Evolutionary conservation across 768 basidiomycete species (phyloP), one percentile per base, ranked within the genome.

Genomic region (Leccinum subgranulosum): DNA sequence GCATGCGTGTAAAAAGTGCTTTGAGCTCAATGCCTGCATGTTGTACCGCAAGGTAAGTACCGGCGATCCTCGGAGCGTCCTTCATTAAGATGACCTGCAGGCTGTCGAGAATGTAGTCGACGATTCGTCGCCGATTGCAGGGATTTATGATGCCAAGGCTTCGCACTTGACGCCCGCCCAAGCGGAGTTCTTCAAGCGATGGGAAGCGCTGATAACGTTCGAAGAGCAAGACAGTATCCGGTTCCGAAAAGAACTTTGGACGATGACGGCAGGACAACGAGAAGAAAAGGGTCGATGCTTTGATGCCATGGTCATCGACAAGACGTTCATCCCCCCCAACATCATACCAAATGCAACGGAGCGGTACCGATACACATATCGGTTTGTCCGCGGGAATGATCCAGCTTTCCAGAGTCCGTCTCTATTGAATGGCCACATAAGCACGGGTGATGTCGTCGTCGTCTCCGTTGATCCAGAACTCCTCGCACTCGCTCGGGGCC

Each of bases 191-290:
- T 98, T 97, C 78, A 84, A 84, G 65, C 80, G 84, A 63, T 99
- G 97, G 97, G 97, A 99, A 68, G 74, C 78, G 3, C 79, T 98
- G 15, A 78, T 98, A 55, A 79, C 92, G 2, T 67, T 86, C 4
- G 97, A 99, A 70, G 97, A 98, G 69, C 86, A 88, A 56, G 95
- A 97, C 61, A 76, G 90, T 14, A 74, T 87, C 10, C 81, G 90
- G 19, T 94, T 92, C 75, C 85, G 85, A 69, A 91, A 90, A 62
- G 95, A 99, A 65, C 77, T 98, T 9, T 99, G 97, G 97, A 94
- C 91, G 0, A 84, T 96, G 81, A 81, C 82, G 6, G 92, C 93
- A 0, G 75, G 71, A 17, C 87, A 94, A 64, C 81, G 97, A 55
- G 91, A 94, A 71, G 80, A 75, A 54, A 83, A 81, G 43, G 97